Base-by-base conservation (phyloP, 495 filamentous ascomycete species). In the Barbatosphaeria neglecta region DNA sequence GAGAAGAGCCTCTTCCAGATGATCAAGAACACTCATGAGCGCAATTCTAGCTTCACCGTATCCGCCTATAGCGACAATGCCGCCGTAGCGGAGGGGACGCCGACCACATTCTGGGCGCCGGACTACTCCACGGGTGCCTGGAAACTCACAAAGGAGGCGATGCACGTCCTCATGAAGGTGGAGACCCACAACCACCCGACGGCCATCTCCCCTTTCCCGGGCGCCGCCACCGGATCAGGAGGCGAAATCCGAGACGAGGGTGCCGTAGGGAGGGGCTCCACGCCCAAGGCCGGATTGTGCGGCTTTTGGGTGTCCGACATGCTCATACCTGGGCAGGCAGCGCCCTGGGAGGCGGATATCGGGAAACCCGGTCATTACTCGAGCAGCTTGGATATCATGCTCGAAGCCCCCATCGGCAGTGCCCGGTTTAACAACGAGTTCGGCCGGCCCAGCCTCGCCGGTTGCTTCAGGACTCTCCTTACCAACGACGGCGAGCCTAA, bases 141-240 rank as follows among this genome's bases (percentile, higher is more conserved):
- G 92, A 82, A 68, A 51, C 75, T 86, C 48, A 85, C 78, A n/a
- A 90, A 85, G 57, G 92, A 98, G 67, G 67, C 74, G 22, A 81
- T 96, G 9, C 86, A 97, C 59, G 81, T 90, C 56, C 66, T 97
- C n/a, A 80, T 76, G 53, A 98, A 98, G 68, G 92, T 96, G 13
- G 92, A 98, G 65, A 95, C 92, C 1, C 92, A 98, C 67, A 97
- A 96, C 62, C 92, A 98, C 57, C 92, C 92, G 18, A 96, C 92
- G 13, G 92, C 90, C 7, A 89, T 98, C 44, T 94, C 90, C 4
- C 90, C 67, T 3, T 80, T 78, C 52, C 77, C 84, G 6, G 84
- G 92, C 47, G 92, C 93, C 17, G 92, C 92, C 11, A 98, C 92
- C 40, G 92, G 92, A 22, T 92, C 88, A 16, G 92, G 92, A 51